Percentiles rank a stretch among this genome's conserved stretches.
Conservation (phyloP, 1,284 basidiomycete genomes). For the Earliella scabrosa region DNA sequence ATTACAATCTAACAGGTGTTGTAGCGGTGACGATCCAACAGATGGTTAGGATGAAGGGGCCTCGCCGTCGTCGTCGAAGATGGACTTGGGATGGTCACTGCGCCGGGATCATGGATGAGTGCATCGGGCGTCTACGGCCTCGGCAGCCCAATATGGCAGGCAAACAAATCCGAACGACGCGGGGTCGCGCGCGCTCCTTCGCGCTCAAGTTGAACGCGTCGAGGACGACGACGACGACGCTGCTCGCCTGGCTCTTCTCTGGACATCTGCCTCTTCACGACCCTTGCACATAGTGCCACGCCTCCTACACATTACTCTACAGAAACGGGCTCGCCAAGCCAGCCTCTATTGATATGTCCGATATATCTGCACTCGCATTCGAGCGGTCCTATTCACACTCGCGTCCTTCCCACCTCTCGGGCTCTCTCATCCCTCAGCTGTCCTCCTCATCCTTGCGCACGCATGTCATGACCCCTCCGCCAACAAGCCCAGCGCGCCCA, state of each 20-base stretch:
- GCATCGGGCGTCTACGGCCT: not conserved
- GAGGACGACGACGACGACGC: not conserved
- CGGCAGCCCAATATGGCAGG: not conserved
- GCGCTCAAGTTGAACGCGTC: not conserved
- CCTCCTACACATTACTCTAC: slow-evolving; percentile 7
- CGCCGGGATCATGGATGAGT: too few species aligned
- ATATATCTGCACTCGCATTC: slow-evolving; percentile 13
- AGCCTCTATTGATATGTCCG: slow-evolving; percentile 15
- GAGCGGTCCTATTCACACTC: slow-evolving; percentile 10
- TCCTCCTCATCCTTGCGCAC: slow-evolving; percentile 17
- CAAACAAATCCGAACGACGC: not conserved
- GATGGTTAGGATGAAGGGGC: not conserved
- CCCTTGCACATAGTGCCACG: not conserved
- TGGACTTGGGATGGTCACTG: not conserved
- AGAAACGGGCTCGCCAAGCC: slow-evolving; percentile 11
- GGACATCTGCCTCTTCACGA: not conserved
- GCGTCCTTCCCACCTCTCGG: slow-evolving; percentile 8
- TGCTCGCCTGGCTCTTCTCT: not conserved
- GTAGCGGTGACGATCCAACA: not conserved
- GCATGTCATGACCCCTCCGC: slow-evolving; percentile 20
- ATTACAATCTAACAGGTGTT: slow-evolving; percentile 40
- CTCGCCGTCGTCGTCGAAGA: not conserved
- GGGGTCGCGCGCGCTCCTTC: not conserved
- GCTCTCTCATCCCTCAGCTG: slow-evolving; percentile 8
- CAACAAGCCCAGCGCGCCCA: slow-evolving; percentile 26